phyloP scores from a whole-genome alignment of 768 basidiomycete species.

The Hortiboletus campestris region DNA sequence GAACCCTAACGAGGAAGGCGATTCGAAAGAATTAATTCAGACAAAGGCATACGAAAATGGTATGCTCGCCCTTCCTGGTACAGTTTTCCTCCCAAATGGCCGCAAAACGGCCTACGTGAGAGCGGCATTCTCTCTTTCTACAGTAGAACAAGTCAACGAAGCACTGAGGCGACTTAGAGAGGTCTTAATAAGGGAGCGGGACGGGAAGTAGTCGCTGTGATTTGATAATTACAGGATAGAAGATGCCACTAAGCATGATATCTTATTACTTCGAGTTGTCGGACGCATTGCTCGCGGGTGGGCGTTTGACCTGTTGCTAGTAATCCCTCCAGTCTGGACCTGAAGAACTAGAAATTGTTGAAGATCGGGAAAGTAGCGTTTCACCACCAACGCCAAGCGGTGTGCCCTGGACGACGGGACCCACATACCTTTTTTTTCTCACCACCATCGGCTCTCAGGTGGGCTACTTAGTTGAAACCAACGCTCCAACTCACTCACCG shows the following conservation, averaged over 20 bases:
- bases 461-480: too few species aligned
- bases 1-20: conserved; percentile 43
- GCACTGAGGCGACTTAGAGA: conserved; percentile 61
- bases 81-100: conserved; percentile 73
- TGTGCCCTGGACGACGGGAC: not conserved
- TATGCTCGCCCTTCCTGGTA: conserved; percentile 88
- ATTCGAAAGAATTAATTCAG: conserved; percentile 71
- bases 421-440: not conserved
- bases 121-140: conserved; percentile 74
- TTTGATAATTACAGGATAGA: not conserved
- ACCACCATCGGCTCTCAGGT: not conserved
- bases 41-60: conserved; percentile 76
- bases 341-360: not conserved
- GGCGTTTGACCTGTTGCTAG: not conserved
- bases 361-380: not conserved
- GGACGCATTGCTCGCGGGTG: not conserved
- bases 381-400: not conserved
- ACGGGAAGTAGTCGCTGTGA: conserved; percentile 2
- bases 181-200: conserved; percentile 34
- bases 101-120: conserved; percentile 72
- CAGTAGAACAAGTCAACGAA: conserved; percentile 67
- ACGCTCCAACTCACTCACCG: not conserved
- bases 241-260: not conserved
- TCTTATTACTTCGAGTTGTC: not conserved
- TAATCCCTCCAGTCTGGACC: not conserved